phyloP scores from a whole-genome alignment of 805 yeast species.

The Ogataea pilisensis region DNA sequence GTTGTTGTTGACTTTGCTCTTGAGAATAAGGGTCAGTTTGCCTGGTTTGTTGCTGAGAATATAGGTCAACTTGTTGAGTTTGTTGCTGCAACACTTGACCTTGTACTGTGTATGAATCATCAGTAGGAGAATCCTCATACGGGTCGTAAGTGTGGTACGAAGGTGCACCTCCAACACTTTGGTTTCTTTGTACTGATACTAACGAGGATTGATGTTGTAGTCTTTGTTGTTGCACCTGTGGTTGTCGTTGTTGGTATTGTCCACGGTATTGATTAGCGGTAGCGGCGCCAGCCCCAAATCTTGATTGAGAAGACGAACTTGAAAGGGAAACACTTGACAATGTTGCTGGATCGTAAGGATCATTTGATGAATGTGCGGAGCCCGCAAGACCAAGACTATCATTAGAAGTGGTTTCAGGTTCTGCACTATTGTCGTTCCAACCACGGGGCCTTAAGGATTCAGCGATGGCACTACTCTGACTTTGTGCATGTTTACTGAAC shows the following conservation, averaged over 20 bases:
- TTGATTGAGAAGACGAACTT: constrained; percentile 8
- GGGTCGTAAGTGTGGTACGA: constrained; percentile 24
- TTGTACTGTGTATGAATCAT: background rate
- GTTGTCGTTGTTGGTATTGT: constrained; percentile 9
- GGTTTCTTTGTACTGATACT: constrained; percentile 1
- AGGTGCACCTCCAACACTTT: constrained; percentile 11
- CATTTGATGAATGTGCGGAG: constrained; percentile 14
- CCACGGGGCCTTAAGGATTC: constrained; percentile 23
- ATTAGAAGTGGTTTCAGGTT: background rate
- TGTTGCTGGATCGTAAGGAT: constrained; percentile 20
- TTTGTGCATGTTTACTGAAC: constrained; percentile 43
- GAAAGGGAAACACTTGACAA: constrained; percentile 20
- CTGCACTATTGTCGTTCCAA: constrained; percentile 9
- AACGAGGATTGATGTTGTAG: constrained; percentile 8
- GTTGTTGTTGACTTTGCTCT: constrained; percentile 5
- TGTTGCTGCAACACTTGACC: constrained; percentile 1
- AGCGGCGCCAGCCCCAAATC: constrained; percentile 5
- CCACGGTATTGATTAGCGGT: constrained; percentile 4
- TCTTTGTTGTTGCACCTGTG: constrained; percentile 5
- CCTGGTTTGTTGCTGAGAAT: constrained; percentile 21
- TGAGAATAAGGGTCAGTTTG: too few relatives aligned
- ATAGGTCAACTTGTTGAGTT: constrained; percentile 19
- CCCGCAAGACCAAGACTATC: background rate
- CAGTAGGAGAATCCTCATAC: constrained; percentile 3
- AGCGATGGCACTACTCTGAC: constrained; percentile 22